Conservation (phyloP, 2,329 filamentous ascomycete species). For the Fusarium austroafricanum region DNA sequence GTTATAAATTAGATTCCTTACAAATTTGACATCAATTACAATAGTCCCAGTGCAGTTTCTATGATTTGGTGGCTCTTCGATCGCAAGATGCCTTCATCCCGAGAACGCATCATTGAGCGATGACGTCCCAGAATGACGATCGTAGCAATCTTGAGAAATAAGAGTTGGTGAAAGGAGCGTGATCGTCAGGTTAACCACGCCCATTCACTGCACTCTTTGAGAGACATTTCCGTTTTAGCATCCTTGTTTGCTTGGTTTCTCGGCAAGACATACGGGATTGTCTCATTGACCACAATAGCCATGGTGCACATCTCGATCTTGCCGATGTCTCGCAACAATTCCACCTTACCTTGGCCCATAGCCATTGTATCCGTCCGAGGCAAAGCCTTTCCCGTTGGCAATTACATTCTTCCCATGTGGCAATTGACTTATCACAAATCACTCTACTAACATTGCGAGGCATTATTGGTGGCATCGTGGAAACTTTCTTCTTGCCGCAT, state of each 20-base stretch:
- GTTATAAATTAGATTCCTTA: slow-evolving; percentile 18
- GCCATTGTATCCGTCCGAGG: not conserved
- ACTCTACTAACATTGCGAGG: not conserved
- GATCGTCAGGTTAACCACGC: slow-evolving; percentile 24
- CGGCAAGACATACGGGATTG: slow-evolving; percentile 3
- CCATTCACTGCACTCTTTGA: not conserved
- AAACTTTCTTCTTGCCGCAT: slow-evolving; percentile 6
- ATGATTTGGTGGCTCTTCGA: not conserved
- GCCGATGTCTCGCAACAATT: not conserved
- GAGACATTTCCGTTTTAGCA: slow-evolving; percentile 8
- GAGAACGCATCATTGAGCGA: not conserved
- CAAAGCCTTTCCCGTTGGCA: not conserved
- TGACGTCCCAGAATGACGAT: slow-evolving; percentile 22
- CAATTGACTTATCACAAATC: slow-evolving; percentile 30
- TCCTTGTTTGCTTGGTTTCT: not conserved
- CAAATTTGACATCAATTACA: not conserved
- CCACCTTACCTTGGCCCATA: not conserved
- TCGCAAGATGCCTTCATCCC: not conserved
- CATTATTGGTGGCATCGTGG: not conserved
- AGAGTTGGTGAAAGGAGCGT: slow-evolving; percentile 23
- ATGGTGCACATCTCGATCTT: not conserved
- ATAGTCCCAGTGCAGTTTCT: not conserved
- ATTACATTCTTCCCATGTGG: slow-evolving; percentile 26
- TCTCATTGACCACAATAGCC: slow-evolving; percentile 21
- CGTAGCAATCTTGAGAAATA: not conserved